These are phyloP conservation scores for Aureobasidium pullulans DNA, from an alignment of 2,329 filamentous ascomycete species.

Conservation along the genomic window DNA sequence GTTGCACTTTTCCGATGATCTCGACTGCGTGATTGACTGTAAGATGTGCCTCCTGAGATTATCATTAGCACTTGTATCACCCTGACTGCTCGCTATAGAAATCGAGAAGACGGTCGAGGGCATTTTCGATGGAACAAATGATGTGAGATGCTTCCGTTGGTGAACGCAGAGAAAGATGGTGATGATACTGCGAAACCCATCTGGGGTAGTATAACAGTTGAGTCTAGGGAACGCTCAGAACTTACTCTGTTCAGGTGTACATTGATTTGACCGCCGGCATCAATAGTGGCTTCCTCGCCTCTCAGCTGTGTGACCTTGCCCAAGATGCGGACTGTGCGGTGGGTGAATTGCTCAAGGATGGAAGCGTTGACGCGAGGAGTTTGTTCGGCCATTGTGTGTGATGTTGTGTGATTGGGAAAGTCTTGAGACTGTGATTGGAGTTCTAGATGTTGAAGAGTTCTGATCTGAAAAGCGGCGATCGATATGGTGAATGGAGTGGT, in stretches of 20 bases:
- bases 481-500: neutral
- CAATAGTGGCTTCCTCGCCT: slow-evolving; percentile 72
- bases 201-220: no score
- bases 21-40: slow-evolving; percentile 63
- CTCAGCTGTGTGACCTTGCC: slow-evolving; percentile 78
- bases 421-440: neutral
- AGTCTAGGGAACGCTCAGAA: no score
- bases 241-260: slow-evolving; percentile 65
- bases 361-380: slow-evolving; percentile 76
- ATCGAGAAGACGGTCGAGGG: no score
- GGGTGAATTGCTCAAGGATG: slow-evolving; percentile 67
- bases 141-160: no score
- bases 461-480: neutral
- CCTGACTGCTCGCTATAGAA: no score
- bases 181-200: no score
- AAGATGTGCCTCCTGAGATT: slow-evolving; percentile 59
- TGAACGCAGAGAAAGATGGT: no score
- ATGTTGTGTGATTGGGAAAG: neutral
- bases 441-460: neutral
- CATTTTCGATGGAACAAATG: no score
- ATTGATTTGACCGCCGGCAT: slow-evolving; percentile 69
- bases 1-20: slow-evolving; percentile 72
- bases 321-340: slow-evolving; percentile 71
- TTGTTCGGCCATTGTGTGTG: slow-evolving; percentile 56
- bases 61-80: neutral